A percentile compares a stretch with the other conserved stretches of the same genome.
phyloP scores from a whole-genome alignment of 345 rosid genomes.

The Salix viminalis region DNA sequence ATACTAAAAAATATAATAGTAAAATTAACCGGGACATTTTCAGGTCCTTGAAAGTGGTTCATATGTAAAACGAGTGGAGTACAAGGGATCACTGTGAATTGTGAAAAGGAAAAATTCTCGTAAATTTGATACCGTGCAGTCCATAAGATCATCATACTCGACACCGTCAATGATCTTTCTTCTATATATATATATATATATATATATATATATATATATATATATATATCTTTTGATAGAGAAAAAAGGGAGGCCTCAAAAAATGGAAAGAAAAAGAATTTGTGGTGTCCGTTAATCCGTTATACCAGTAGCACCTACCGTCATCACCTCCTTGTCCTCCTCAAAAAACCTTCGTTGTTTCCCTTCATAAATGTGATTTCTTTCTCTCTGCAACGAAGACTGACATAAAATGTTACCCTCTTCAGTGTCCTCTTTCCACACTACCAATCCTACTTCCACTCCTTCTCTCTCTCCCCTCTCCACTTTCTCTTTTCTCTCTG shows the following conservation, averaged over 20 bases:
- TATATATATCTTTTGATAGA: background rate
- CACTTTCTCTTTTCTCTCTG: slow-evolving; percentile 22
- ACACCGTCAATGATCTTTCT: background rate
- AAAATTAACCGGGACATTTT: background rate
- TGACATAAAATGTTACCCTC: slow-evolving; percentile 22
- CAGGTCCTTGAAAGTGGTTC: background rate
- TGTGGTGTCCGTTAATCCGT: slow-evolving; percentile 41
- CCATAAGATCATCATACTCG: no score
- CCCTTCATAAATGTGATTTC: background rate
- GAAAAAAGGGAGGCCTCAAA: background rate
- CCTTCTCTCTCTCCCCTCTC: background rate
- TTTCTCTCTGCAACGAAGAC: background rate
- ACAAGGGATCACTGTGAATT: background rate
- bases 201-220: no score
- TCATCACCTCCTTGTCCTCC: background rate
- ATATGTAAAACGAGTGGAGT: background rate
- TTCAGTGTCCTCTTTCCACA: slow-evolving; percentile 29
- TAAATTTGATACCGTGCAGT: background rate
- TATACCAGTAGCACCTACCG: background rate
- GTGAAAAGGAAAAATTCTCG: background rate
- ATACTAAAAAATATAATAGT: background rate
- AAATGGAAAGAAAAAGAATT: background rate
- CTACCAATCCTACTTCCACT: slow-evolving; percentile 19
- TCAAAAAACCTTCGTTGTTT: background rate
- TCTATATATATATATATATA: no score